Conservation (phyloP, 2,329 filamentous ascomycete species). For the Verticillium dahliae region DNA sequence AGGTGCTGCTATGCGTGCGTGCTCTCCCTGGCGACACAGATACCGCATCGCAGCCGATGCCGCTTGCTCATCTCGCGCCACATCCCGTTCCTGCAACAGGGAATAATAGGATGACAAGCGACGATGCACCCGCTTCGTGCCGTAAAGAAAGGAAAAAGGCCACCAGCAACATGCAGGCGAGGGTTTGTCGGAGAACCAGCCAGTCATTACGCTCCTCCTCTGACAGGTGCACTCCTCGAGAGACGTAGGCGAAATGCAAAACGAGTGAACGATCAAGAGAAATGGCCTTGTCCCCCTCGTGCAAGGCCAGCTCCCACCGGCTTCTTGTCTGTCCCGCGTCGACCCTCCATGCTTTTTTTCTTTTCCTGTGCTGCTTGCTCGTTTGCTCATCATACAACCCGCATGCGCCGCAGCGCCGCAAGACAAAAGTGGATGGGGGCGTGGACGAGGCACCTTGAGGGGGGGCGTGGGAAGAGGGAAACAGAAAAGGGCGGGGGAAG, state of each 20-base stretch:
- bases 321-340: not conserved
- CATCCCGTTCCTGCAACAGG: not conserved
- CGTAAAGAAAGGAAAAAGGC: not conserved
- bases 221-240: not conserved
- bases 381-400: not conserved
- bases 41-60: not conserved
- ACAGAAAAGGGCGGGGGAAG: not conserved
- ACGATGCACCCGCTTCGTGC: not conserved
- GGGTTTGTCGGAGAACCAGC: not conserved
- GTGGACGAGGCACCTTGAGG: not conserved
- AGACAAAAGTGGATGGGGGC: not conserved
- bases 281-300: not conserved
- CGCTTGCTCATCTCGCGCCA: not conserved
- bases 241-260: not conserved
- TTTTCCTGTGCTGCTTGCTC: not conserved
- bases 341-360: not conserved
- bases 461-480: not conserved
- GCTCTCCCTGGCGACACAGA: not conserved
- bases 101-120: not conserved
- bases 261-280: not conserved
- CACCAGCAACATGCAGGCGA: not conserved
- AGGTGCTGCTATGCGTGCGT: not conserved
- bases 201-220: not conserved
- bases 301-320: not conserved
- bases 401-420: not conserved